Percentiles rank a stretch among this genome's conserved stretches.
phyloP scores from a whole-genome alignment of 1,139 yeast species.

The Pichia sp. region DNA sequence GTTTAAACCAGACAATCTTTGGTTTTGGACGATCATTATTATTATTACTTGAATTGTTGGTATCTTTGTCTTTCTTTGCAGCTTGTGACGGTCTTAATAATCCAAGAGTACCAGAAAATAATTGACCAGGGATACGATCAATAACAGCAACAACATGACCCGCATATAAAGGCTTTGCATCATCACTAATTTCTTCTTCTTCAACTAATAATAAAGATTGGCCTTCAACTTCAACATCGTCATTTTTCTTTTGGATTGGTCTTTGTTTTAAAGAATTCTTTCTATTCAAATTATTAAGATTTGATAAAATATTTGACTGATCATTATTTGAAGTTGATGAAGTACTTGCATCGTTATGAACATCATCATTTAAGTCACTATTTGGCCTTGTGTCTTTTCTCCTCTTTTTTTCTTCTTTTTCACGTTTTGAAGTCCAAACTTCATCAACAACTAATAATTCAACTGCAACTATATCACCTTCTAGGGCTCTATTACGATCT shows the following conservation, averaged over 20 bases:
- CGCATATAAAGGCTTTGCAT: slow-evolving; percentile 87
- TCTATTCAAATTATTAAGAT: slow-evolving; percentile 46
- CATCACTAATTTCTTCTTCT: slow-evolving; percentile 93
- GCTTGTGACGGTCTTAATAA: slow-evolving; percentile 94
- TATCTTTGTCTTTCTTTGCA: slow-evolving; percentile 68
- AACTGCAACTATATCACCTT: slow-evolving; percentile 93
- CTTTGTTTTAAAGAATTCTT: slow-evolving; percentile 90
- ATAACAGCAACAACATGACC: slow-evolving; percentile 98
- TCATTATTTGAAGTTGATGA: slow-evolving; percentile 16
- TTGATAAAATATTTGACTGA: slow-evolving; percentile 13
- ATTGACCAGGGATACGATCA: slow-evolving; percentile 94
- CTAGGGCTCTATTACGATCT: slow-evolving; percentile 94
- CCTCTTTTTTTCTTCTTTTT: slow-evolving; percentile 94
- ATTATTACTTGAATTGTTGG: slow-evolving; percentile 28
- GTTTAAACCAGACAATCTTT: slow-evolving; percentile 97
- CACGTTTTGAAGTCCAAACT: slow-evolving; percentile 95
- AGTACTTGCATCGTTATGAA: slow-evolving; percentile 65
- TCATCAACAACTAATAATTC: slow-evolving; percentile 92
- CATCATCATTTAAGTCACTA: slow-evolving; percentile 50
- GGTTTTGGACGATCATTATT: slow-evolving; percentile 48
- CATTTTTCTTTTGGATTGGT: slow-evolving; percentile 97
- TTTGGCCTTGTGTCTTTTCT: slow-evolving; percentile 55
- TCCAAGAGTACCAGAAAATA: slow-evolving; percentile 90
- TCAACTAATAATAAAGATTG: slow-evolving; percentile 86
- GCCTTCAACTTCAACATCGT: slow-evolving; percentile 97